These are phyloP conservation scores for Botrytis sinoallii DNA, from an alignment of 2,329 filamentous ascomycete genomes.

Conservation along the genomic window DNA sequence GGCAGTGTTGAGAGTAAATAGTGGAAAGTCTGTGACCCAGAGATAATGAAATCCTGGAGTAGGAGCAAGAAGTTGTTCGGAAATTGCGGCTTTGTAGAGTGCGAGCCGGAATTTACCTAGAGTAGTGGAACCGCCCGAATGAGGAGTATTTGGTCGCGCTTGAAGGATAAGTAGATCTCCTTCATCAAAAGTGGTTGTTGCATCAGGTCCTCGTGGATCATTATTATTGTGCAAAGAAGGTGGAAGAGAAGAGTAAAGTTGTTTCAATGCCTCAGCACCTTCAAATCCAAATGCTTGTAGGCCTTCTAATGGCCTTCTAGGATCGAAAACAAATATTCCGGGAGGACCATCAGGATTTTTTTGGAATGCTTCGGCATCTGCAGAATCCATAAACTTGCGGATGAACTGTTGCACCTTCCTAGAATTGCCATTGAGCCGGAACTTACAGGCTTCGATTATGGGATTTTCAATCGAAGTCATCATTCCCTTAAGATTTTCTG, in stretches of 20 bases:
- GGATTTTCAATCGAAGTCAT: constrained; percentile 68
- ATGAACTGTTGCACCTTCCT: constrained; percentile 60
- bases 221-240: neutral
- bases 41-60: constrained; percentile 58
- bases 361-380: constrained; percentile 55
- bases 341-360: constrained; percentile 75
- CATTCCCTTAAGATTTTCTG: constrained; percentile 66
- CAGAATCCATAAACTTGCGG: constrained; percentile 65
- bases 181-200: constrained; percentile 45
- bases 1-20: constrained; percentile 67
- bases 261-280: constrained; percentile 52
- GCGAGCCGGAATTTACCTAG: constrained; percentile 37
- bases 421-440: constrained; percentile 55
- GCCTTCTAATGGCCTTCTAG: constrained; percentile 69
- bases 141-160: constrained; percentile 63
- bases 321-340: constrained; percentile 73
- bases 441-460: constrained; percentile 70
- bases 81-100: constrained; percentile 34
- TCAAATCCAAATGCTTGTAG: constrained; percentile 76
- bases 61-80: constrained; percentile 28
- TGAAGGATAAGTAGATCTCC: constrained; percentile 82
- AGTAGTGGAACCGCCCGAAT: constrained; percentile 68
- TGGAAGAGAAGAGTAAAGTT: constrained; percentile 28
- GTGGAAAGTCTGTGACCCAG: constrained; percentile 88
- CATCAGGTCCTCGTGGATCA: constrained; percentile 34